Evolutionary conservation across 2,329 filamentous ascomycete species (phyloP).

Genomic region (Ambrosiella beaveri): DNA sequence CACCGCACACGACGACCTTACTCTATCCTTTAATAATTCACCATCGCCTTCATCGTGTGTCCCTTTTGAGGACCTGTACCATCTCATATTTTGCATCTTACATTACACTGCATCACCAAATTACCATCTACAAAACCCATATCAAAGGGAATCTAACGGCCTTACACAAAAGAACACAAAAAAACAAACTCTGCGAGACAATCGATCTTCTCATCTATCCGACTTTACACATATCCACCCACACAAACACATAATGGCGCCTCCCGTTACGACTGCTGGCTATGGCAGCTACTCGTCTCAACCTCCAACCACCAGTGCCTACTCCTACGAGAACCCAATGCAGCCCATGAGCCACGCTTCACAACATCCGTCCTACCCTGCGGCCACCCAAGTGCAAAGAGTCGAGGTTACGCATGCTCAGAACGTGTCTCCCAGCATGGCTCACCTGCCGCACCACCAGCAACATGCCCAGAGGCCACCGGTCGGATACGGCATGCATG

Average conservation of each 20-base stretch:
- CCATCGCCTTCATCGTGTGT: background rate
- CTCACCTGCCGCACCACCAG: slow-evolving; percentile 5
- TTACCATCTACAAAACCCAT: background rate
- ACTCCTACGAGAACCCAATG: slow-evolving; percentile 4
- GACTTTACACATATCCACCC: background rate
- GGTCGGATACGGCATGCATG: slow-evolving; percentile 6
- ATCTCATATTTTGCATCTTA: background rate
- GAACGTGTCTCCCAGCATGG: slow-evolving; percentile 6
- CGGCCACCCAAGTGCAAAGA: slow-evolving; percentile 6
- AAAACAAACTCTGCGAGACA: background rate
- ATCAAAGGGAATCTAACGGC: background rate
- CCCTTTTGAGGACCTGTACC: background rate
- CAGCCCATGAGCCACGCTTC: slow-evolving; percentile 6
- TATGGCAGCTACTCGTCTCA: slow-evolving; percentile 8
- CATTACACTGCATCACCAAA: background rate
- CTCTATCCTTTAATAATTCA: background rate
- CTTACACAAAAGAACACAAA: too few relatives aligned
- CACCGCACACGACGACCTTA: background rate
- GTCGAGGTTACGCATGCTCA: slow-evolving; percentile 10
- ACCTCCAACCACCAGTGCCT: background rate
- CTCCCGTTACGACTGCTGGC: slow-evolving; percentile 3
- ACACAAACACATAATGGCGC: slow-evolving; percentile 1
- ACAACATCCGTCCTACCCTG: slow-evolving; percentile 1
- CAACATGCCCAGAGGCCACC: slow-evolving; percentile 10
- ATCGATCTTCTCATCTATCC: background rate